phyloP scores from a whole-genome alignment of 768 basidiomycete species.

The Amanita molliuscula region DNA sequence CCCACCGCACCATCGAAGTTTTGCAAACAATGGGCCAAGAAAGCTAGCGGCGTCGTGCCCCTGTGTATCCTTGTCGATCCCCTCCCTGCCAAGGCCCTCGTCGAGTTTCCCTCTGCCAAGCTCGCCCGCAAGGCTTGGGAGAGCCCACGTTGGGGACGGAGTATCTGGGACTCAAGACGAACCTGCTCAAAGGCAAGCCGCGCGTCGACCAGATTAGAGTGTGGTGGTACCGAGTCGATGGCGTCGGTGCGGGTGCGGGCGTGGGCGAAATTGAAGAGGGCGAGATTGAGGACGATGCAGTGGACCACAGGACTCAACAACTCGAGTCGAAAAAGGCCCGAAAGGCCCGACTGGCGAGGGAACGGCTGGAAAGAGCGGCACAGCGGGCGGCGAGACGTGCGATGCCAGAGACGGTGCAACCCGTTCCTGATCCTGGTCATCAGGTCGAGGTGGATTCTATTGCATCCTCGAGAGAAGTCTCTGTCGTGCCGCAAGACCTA shows the following conservation, averaged over 20 bases:
- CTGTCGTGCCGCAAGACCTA: neutral
- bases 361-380: conserved; percentile 4
- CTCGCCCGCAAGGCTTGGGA: conserved; percentile 37
- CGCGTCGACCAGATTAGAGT: conserved; percentile 34
- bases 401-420: neutral
- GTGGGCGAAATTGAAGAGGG: conserved; percentile 40
- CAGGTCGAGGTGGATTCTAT: neutral
- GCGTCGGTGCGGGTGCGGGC: conserved; percentile 26
- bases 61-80: conserved; percentile 31
- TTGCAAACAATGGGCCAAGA: conserved; percentile 31
- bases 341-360: conserved; percentile 17
- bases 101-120: conserved; percentile 38
- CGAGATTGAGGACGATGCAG: conserved; percentile 34
- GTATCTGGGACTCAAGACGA: conserved; percentile 18
- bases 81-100: conserved; percentile 32
- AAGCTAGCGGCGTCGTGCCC: conserved; percentile 25
- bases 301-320: conserved; percentile 15
- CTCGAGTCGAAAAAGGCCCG: conserved; percentile 19
- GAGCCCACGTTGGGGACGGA: conserved; percentile 32
- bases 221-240: conserved; percentile 40
- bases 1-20: conserved; percentile 30
- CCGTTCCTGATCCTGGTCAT: neutral
- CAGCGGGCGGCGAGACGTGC: neutral
- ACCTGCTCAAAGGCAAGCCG: conserved; percentile 32
- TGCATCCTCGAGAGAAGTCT: conserved; percentile 1